Conservation (phyloP, 192 early-diverging fungal genomes). For the Linnemannia hyalina region DNA sequence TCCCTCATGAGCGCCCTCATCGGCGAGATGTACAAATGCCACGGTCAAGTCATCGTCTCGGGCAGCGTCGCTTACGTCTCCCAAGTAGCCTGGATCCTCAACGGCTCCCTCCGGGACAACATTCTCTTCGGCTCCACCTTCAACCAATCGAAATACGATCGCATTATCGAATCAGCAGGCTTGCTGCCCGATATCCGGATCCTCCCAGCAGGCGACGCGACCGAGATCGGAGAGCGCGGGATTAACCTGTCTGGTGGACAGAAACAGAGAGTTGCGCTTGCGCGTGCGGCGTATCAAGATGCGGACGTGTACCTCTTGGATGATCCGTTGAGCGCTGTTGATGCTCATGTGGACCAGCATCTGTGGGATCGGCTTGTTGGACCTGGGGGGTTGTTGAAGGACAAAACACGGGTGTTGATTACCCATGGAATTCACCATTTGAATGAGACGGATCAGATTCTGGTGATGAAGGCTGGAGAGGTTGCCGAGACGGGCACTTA, state of each 20-base stretch:
- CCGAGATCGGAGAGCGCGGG: slow-evolving; percentile 73
- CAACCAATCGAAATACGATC: slow-evolving; percentile 61
- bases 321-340: slow-evolving; percentile 90
- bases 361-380: slow-evolving; percentile 81
- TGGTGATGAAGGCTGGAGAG: slow-evolving; percentile 74
- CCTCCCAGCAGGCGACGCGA: slow-evolving; percentile 43
- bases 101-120: slow-evolving; percentile 36
- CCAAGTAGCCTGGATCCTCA: slow-evolving; percentile 58
- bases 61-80: slow-evolving; percentile 68
- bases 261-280: slow-evolving; percentile 85
- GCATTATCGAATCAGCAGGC: neutral
- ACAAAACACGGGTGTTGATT: slow-evolving; percentile 84
- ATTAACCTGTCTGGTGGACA: slow-evolving; percentile 81
- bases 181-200: slow-evolving; percentile 13
- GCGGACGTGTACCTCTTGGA: slow-evolving; percentile 85
- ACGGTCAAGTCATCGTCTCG: slow-evolving; percentile 68
- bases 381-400: slow-evolving; percentile 68
- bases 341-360: slow-evolving; percentile 73
- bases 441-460: slow-evolving; percentile 74
- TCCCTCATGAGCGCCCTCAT: slow-evolving; percentile 76
- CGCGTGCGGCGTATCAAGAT: slow-evolving; percentile 82
- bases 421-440: slow-evolving; percentile 85
- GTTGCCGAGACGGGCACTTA: slow-evolving; percentile 74
- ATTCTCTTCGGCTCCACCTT: slow-evolving; percentile 53
- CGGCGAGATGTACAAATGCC: slow-evolving; percentile 81